Base-by-base conservation (phyloP, 345 rosid genomes). In the Aegle marmelos region DNA sequence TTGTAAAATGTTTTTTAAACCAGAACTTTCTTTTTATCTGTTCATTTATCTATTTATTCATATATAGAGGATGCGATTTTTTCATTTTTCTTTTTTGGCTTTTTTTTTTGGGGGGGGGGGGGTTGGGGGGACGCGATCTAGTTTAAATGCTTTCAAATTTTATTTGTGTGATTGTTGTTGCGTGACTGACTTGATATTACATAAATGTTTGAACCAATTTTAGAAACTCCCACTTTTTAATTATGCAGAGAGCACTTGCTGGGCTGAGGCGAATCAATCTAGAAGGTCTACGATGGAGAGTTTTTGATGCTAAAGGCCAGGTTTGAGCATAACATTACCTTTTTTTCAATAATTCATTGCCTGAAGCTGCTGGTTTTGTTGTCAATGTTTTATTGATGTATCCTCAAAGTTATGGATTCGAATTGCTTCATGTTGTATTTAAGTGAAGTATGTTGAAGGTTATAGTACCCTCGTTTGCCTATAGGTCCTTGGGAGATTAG, bases 251-350 rank as follows among this genome's bases (percentile, higher is more conserved):
- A 93, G 98, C 98, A 53, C 83, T 91, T 81, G 97, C 99, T 72
- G 99, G 98, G 41, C 82, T 97, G 74, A 90, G 86, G 86, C 91
- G 98, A 73, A 97, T 94, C 78, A 85, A 93, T 84, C 87, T 97
- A 41, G 99, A 97, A 70, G 99, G 99, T 74, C 87, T 97, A 71
- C 85, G 98, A 7, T 97, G 99, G 99, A 87, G 89, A 79, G 98
- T 97, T 14, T 97, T 97, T 78, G 99, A 97, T 91, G 99, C 99
- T 62, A 93, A 89, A 84, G 99, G 94, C 87, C 97, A 97, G 95
- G 99, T 96, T 82, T 70, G 77, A 4, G 0, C 30, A n/a, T 72
- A 6, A 24, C 24, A 9, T 1, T 10, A 59, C 1, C 1, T 10
- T 34, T 58, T 70, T 54, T 58, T 31, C 22, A 3, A 17, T 65